These are phyloP conservation scores for Penicillium sp. DNA, from an alignment of 2,329 filamentous ascomycete species.

Conservation along the genomic window DNA sequence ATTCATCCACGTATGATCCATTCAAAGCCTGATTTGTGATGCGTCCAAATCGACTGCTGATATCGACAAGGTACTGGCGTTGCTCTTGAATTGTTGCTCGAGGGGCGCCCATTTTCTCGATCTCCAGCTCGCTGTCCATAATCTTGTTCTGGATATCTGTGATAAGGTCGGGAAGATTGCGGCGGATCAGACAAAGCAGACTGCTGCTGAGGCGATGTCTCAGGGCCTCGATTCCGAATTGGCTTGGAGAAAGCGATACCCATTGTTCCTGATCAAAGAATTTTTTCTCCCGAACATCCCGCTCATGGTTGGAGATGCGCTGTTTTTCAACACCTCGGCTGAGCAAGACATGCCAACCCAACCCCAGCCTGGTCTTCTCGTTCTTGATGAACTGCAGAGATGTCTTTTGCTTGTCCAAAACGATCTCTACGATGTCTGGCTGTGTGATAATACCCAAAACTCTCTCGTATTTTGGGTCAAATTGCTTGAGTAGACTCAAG, in stretches of 20 bases:
- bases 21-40: constrained; percentile 1
- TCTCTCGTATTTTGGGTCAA: constrained; percentile 34
- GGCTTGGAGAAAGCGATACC: constrained; percentile 22
- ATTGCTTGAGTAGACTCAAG: constrained; percentile 47
- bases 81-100: constrained; percentile 28
- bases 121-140: constrained; percentile 29
- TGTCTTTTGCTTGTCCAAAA: constrained; percentile 38
- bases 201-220: constrained; percentile 25
- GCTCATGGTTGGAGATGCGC: constrained; percentile 22
- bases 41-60: neutral
- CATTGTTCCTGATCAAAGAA: constrained; percentile 38
- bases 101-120: constrained; percentile 28
- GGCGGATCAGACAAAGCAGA: constrained; percentile 9
- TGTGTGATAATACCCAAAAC: constrained; percentile 52
- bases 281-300: constrained; percentile 34
- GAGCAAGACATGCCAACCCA: constrained; percentile 52
- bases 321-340: constrained; percentile 46
- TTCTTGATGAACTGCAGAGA: constrained; percentile 44
- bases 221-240: constrained; percentile 38
- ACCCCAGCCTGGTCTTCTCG: constrained; percentile 54
- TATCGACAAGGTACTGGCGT: constrained; percentile 29
- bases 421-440: constrained; percentile 41
- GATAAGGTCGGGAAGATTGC: neutral
- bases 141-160: neutral
- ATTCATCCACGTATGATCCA: neutral